Evolutionary conservation across 2,329 filamentous ascomycete genomes (phyloP), one percentile per base, ranked within the genome.

Genomic region (Pseudogymnoascus sp.): DNA sequence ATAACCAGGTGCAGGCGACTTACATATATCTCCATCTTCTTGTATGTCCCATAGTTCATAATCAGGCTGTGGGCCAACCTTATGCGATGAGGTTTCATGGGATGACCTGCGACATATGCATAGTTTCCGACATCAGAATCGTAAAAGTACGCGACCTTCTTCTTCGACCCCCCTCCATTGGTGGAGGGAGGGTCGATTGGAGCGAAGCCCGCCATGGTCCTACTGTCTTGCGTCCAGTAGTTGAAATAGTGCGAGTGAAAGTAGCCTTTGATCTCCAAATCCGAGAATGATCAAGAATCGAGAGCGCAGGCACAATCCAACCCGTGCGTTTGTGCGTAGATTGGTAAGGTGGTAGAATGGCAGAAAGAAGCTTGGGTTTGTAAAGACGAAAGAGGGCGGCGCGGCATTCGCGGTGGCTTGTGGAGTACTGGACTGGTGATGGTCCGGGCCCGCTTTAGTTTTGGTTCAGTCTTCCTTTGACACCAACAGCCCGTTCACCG

Each of bases 91-190:
- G 94, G 94, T 76, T 99, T 99, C 94, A 99, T 99, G 41, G 94
- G 94, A 78, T 99, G 94, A 18, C 91, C 91, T 64, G 91, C 91
- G 62, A 96, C 91, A 72, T 97, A 97, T 73, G 93, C 92, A 79
- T 97, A 97, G 75, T 97, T 97, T 66, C 93, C 93, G 72, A 97
- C 94, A 76, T 97, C 93, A 2, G 90, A 95, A 73, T 97, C 93
- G 81, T 97, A 97, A 75, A 97, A 97, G 77, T 97, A 97, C 61
- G 93, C 93, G 62, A 97, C 90, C 72, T 93, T 91, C 77, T 94
- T 96, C 72, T 82, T 81, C 67, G 78, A 77, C 25, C 76, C 76
- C 50, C 77, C 70, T 60, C 78, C 78, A 73, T 82, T 81, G 25
- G 74, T 67, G 62, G 75, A 76, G 65, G 75, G 76, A 66, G 76